Evolutionary conservation across 805 yeast species (phyloP).

Genomic region (Candida pini): DNA sequence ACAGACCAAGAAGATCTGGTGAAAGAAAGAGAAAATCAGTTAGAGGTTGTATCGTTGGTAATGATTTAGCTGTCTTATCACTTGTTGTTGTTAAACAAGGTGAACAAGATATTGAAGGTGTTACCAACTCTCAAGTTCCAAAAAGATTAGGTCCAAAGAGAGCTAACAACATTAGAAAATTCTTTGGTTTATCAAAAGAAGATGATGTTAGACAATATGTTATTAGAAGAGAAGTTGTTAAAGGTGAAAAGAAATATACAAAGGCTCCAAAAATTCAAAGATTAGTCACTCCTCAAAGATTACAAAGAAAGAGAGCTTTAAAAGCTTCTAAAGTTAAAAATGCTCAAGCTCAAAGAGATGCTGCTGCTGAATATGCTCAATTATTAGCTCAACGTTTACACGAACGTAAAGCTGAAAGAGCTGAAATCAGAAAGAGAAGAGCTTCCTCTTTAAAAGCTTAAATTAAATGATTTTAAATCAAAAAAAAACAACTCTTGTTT

Average conservation of each 20-base stretch:
- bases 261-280: slow-evolving; percentile 99
- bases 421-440: slow-evolving; percentile 99
- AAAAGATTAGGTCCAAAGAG: slow-evolving; percentile 99
- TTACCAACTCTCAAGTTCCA: slow-evolving; percentile 91
- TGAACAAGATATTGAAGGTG: slow-evolving; percentile 91
- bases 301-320: slow-evolving; percentile 98
- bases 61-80: slow-evolving; percentile 93
- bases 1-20: slow-evolving; percentile 99
- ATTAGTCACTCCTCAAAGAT: slow-evolving; percentile 97
- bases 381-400: slow-evolving; percentile 96
- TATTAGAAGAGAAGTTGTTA: slow-evolving; percentile 96
- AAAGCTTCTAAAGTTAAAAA: slow-evolving; percentile 89
- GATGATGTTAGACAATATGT: slow-evolving; percentile 89
- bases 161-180: slow-evolving; percentile 99
- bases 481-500: too few relatives aligned
- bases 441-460: slow-evolving; percentile 97
- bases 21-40: slow-evolving; percentile 99
- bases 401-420: slow-evolving; percentile 97
- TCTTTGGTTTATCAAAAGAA: slow-evolving; percentile 96
- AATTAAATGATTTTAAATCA: slow-evolving; percentile 15
- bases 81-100: slow-evolving; percentile 96
- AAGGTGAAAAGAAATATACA: slow-evolving; percentile 98
- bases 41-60: slow-evolving; percentile 98
- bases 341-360: slow-evolving; percentile 99
- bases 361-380: slow-evolving; percentile 99